phyloP scores from a whole-genome alignment of 2,329 filamentous ascomycete species.

The Ceratocystis diversiconidia region DNA sequence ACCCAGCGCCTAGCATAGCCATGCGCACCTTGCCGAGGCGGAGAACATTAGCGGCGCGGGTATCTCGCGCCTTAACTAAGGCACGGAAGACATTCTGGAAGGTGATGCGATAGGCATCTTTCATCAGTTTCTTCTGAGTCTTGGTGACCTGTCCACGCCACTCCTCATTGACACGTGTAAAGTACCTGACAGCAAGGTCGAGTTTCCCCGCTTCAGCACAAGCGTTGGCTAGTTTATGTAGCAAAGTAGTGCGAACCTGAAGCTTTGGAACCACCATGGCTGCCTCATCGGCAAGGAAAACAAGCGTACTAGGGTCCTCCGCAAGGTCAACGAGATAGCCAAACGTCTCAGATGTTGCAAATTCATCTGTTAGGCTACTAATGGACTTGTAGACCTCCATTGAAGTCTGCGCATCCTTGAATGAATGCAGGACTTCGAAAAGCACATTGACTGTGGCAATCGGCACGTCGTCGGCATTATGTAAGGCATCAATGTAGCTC shows the following conservation, averaged over 20 bases:
- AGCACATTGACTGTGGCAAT: constrained; percentile 26
- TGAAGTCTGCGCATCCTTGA: constrained; percentile 15
- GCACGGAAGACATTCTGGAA: constrained; percentile 17
- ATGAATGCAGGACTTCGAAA: constrained; percentile 24
- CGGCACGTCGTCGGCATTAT: constrained; percentile 26
- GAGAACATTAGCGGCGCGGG: constrained; percentile 2
- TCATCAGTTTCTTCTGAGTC: constrained; percentile 10
- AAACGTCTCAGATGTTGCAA: constrained; percentile 18
- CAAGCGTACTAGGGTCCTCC: background rate
- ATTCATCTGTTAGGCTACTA: constrained; percentile 19
- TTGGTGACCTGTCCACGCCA: constrained; percentile 9
- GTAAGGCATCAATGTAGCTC: constrained; percentile 42
- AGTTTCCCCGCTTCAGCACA: constrained; percentile 24
- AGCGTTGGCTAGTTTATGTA: constrained; percentile 22
- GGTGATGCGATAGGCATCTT: constrained; percentile 17
- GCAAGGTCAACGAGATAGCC: constrained; percentile 12
- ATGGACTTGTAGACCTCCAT: constrained; percentile 19
- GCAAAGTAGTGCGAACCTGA: constrained; percentile 11
- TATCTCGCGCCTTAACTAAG: background rate
- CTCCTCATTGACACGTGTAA: constrained; percentile 7
- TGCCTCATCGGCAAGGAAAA: constrained; percentile 15
- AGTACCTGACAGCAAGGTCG: constrained; percentile 24
- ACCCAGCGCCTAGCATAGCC: constrained; percentile 8
- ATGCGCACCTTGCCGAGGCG: constrained; percentile 11
- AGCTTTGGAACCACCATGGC: constrained; percentile 10